Conservation (phyloP, 2,329 filamentous ascomycete species). For the Fusarium torulosum region DNA sequence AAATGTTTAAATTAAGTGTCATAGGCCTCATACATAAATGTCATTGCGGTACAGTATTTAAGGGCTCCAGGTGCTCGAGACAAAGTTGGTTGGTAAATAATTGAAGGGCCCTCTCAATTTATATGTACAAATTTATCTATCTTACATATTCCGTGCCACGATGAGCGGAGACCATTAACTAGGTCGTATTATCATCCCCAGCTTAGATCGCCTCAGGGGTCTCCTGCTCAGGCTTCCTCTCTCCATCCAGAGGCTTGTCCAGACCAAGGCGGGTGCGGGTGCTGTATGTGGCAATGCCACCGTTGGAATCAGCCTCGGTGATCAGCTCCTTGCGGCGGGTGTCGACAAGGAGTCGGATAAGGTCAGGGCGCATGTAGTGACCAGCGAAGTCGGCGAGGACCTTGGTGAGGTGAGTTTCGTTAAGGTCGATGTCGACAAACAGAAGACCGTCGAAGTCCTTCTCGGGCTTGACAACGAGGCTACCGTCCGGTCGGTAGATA, state of each 20-base stretch:
- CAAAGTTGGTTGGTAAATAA: too few relatives aligned
- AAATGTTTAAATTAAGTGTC: too few relatives aligned
- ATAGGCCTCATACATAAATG: too few relatives aligned
- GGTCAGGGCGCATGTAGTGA: slow-evolving; percentile 56
- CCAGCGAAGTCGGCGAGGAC: slow-evolving; percentile 53
- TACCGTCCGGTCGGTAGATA: slow-evolving; percentile 46
- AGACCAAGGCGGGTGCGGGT: slow-evolving; percentile 36
- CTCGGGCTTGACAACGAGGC: slow-evolving; percentile 43
- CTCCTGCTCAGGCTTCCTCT: slow-evolving; percentile 30
- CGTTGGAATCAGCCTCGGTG: slow-evolving; percentile 31
- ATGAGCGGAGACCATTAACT: not conserved
- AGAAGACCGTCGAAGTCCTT: slow-evolving; percentile 61
- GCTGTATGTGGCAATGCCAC: slow-evolving; percentile 23
- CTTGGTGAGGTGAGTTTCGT: slow-evolving; percentile 48
- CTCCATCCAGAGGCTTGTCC: slow-evolving; percentile 35
- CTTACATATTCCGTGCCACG: not conserved
- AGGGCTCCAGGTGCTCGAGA: too few relatives aligned
- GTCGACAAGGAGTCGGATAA: slow-evolving; percentile 54
- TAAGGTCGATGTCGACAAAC: slow-evolving; percentile 64
- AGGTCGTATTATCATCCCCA: too few relatives aligned
- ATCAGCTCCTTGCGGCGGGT: slow-evolving; percentile 44
- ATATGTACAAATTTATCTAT: not conserved
- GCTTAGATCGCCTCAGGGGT: not conserved
- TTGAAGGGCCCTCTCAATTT: not conserved
- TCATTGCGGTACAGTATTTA: too few relatives aligned